Conservation (phyloP, 306 rosid species). For the Carpinus viminea region DNA sequence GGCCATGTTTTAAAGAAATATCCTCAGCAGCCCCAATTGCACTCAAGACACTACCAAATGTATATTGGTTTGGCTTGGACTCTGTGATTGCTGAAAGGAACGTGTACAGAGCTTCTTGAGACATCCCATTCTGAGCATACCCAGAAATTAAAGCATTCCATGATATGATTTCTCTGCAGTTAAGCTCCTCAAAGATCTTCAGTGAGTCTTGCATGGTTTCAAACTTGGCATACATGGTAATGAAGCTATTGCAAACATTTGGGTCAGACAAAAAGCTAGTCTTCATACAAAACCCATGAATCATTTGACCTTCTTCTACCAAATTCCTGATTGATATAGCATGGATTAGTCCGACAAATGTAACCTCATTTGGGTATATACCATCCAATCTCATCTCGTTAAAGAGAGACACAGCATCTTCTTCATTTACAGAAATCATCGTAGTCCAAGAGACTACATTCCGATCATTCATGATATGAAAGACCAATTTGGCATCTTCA, state of each 20-base stretch:
- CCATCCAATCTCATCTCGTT: conserved; percentile 62
- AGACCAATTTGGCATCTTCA: conserved; percentile 62
- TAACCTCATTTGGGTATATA: conserved; percentile 76
- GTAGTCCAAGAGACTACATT: conserved; percentile 92
- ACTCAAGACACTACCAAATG: conserved; percentile 83
- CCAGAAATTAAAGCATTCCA: conserved; percentile 94
- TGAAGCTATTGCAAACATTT: conserved; percentile 67
- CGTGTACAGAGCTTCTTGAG: conserved; percentile 59
- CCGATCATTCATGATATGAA: conserved; percentile 44
- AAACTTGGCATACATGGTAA: conserved; percentile 87
- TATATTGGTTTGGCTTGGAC: conserved; percentile 71
- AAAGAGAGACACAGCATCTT: conserved; percentile 59
- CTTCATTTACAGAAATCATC: conserved; percentile 68
- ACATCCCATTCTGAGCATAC: conserved; percentile 68
- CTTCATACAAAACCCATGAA: conserved; percentile 71
- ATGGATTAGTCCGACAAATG: conserved; percentile 71
- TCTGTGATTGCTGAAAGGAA: conserved; percentile 55
- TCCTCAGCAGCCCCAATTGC: conserved; percentile 72
- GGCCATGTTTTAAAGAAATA: conserved; percentile 72
- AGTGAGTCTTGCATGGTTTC: conserved; percentile 58
- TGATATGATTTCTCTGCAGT: conserved; percentile 55
- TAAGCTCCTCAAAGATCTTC: conserved; percentile 75
- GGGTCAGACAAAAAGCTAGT: conserved; percentile 45
- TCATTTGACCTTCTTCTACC: conserved; percentile 55
- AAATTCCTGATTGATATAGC: conserved; percentile 52